phyloP scores from a whole-genome alignment of 2,329 filamentous ascomycete genomes.

The Pseudogymnoascus sp. region DNA sequence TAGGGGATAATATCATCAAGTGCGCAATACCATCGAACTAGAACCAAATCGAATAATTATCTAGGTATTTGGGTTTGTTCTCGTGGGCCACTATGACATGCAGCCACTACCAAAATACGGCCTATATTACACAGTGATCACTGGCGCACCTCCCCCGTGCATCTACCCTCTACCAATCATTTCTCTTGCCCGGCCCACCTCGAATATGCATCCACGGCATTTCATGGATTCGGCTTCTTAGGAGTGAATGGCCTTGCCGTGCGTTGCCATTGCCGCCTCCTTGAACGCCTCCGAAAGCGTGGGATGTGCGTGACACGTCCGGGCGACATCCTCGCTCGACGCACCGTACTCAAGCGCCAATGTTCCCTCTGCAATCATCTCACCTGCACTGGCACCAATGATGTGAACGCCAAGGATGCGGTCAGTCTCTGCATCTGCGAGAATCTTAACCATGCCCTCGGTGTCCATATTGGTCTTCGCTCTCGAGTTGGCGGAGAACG shows the following conservation, averaged over 20 bases:
- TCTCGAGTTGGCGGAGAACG: constrained; percentile 95
- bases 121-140: background rate
- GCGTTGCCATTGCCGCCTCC: constrained; percentile 97
- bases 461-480: constrained; percentile 98
- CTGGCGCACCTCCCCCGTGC: background rate
- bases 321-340: constrained; percentile 84
- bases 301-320: constrained; percentile 94
- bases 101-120: constrained; percentile 1
- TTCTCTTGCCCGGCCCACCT: background rate
- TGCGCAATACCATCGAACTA: constrained; percentile 8
- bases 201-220: background rate
- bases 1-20: constrained; percentile 4
- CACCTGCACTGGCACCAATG: constrained; percentile 87
- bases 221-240: constrained; percentile 37
- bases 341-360: constrained; percentile 95
- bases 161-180: background rate
- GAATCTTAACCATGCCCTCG: constrained; percentile 93
- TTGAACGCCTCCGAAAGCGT: constrained; percentile 97
- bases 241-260: constrained; percentile 92
- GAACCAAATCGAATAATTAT: constrained; percentile 9
- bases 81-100: constrained; percentile 11
- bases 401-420: constrained; percentile 93
- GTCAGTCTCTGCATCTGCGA: constrained; percentile 93
- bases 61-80: constrained; percentile 11
- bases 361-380: constrained; percentile 98